Percentiles rank a stretch among this genome's conserved stretches.
phyloP scores from a whole-genome alignment of 163 green algal genomes.

The Scenedesmus sp. region DNA sequence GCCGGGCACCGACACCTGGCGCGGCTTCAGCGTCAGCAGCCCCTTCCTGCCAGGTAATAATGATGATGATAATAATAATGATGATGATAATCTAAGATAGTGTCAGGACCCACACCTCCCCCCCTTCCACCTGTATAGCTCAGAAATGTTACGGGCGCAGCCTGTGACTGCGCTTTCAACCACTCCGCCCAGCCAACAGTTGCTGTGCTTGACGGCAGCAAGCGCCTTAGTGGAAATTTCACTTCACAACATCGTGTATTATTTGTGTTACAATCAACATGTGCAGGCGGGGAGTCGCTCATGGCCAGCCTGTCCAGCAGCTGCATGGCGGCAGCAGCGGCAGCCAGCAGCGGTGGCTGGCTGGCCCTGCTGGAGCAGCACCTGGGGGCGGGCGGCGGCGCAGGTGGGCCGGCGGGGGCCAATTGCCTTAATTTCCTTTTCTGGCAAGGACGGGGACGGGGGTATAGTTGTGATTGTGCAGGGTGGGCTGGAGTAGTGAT shows the following conservation, averaged over 20 bases:
- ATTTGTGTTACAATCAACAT: not conserved
- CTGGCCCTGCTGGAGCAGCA: conserved; percentile 56
- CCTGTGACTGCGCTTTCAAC: conserved; percentile 1
- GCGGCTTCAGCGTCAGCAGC: conserved; percentile 57
- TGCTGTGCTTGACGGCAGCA: not conserved
- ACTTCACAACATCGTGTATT: not conserved
- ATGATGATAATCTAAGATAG: too few relatives aligned
- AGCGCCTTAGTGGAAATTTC: too few relatives aligned
- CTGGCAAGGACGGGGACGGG: too few relatives aligned
- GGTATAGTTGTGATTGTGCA: not conserved
- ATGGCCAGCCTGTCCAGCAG: conserved; percentile 17
- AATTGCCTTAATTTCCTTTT: not conserved
- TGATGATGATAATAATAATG: too few relatives aligned
- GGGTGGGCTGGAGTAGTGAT: too few relatives aligned
- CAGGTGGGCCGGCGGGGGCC: conserved; percentile 32
- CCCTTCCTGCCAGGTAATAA: conserved; percentile 54
- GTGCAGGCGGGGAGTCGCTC: conserved; percentile 37
- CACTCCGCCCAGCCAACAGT: not conserved
- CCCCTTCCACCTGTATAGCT: too few relatives aligned
- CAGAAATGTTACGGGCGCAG: too few relatives aligned
- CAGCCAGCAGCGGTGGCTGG: conserved; percentile 72
- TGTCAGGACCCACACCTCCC: too few relatives aligned
- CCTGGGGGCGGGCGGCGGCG: conserved; percentile 8
- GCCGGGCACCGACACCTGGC: conserved; percentile 52
- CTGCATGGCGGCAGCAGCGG: conserved; percentile 51